Base-by-base conservation (phyloP, 805 yeast species). In the Candida bentonensis region DNA sequence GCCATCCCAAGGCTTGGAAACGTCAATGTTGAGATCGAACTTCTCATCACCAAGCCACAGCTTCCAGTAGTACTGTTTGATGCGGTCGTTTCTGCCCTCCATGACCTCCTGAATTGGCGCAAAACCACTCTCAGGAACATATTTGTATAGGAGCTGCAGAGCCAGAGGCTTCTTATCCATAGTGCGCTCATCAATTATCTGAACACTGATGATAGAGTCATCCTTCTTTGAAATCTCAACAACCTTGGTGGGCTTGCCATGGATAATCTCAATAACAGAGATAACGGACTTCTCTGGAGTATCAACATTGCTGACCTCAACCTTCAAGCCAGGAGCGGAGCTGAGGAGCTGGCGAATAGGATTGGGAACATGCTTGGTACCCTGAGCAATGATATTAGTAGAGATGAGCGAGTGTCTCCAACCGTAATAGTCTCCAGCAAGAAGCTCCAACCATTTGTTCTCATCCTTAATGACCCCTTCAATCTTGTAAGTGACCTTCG, bases 41-140 rank as follows among this genome's bases (percentile, higher is more conserved):
- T 66, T 67, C 40, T 64, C 59, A 39, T 68, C 51, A 49, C 89
- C 94, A 60, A 86, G 86, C 99, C 99, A 92, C 58, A 89, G 71
- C 61, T 80, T 80, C 98, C 98, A 92, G 78, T 92, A 92, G 72
- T 92, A 85, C 64, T 79, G 78, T 70, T 92, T 92, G 66, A 94
- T 89, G 64, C 97, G 77, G 48, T 76, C 76, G 67, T 92, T 92
- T 71, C 98, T 80, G 56, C 79, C 92, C 51, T 78, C 83, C 79
- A 85, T 82, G 30, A 82, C 76, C 68, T 92, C 98, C 52, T 78
- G 70, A 53, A 92, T 82, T 59, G 98, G 97, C 47, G 96, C 94
- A 60, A 82, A 88, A n/a, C 98, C 98, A 61, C 82, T 84, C 43
- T 75, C 72, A 23, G 95, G 85, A 56, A 78, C 71, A 69, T 81